phyloP scores from a whole-genome alignment of 768 basidiomycete genomes.

The Collybia sp. region DNA sequence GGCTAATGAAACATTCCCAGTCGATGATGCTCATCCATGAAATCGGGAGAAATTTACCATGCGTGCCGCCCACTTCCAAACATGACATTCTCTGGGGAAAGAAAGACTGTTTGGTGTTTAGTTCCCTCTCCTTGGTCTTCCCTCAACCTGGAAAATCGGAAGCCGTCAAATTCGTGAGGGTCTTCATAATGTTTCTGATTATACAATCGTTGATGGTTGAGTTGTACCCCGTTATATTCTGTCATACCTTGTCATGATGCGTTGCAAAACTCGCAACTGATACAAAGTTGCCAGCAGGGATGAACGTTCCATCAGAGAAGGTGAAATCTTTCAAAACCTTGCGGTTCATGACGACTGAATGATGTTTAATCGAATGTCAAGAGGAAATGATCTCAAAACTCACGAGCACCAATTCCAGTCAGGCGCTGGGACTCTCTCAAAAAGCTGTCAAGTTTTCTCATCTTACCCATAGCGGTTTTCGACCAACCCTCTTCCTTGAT shows the following conservation, averaged over 20 bases:
- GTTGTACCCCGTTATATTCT: background rate
- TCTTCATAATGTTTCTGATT: conserved; percentile 20
- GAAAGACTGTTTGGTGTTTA: conserved; percentile 22
- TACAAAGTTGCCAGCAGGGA: conserved; percentile 24
- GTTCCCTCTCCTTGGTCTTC: conserved; percentile 15
- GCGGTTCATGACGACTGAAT: conserved; percentile 18
- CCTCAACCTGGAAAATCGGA: conserved; percentile 27
- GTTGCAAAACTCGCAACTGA: conserved; percentile 19
- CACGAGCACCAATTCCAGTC: conserved; percentile 23
- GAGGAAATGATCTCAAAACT: background rate
- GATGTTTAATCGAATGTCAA: background rate
- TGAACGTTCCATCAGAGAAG: conserved; percentile 29
- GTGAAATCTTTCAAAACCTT: conserved; percentile 31
- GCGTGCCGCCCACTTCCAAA: conserved; percentile 27
- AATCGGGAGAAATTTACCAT: conserved; percentile 12
- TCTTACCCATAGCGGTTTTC: conserved; percentile 24
- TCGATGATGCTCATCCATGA: background rate
- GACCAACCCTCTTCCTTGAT: conserved; percentile 26
- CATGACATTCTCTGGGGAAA: conserved; percentile 15
- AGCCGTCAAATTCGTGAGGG: conserved; percentile 30
- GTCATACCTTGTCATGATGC: conserved; percentile 22
- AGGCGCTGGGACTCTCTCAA: conserved; percentile 32
- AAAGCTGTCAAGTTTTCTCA: conserved; percentile 40
- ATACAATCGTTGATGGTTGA: background rate
- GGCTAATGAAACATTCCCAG: conserved; percentile 12